Evolutionary conservation across 1,139 yeast genomes (phyloP).

Genomic region (Hyphopichia khmerensis): DNA sequence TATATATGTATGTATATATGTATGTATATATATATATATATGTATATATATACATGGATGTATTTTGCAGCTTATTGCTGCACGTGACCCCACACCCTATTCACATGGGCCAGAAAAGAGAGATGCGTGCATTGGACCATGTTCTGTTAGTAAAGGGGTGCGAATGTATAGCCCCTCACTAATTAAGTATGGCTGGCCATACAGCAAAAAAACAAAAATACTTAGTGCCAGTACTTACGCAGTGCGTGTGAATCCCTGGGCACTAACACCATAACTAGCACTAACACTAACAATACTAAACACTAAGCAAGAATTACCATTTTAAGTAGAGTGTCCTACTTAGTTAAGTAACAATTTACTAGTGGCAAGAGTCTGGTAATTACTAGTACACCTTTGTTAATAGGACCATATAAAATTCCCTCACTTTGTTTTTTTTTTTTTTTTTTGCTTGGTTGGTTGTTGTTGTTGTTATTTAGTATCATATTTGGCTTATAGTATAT

Average conservation of each 20-base stretch:
- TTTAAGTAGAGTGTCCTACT: too few relatives aligned
- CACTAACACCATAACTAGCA: neutral
- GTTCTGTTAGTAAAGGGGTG: neutral
- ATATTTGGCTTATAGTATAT: neutral
- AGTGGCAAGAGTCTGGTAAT: neutral
- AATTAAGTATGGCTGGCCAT: too few relatives aligned
- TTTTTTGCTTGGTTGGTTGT: too few relatives aligned
- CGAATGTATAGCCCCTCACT: neutral
- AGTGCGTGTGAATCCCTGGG: neutral
- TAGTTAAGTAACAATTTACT: too few relatives aligned
- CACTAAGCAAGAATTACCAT: too few relatives aligned
- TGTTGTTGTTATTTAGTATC: too few relatives aligned
- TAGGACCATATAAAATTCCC: slow-evolving; percentile 1
- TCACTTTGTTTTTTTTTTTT: neutral
- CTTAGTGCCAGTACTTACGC: neutral
- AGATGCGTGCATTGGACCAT: too few relatives aligned
- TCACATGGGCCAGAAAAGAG: too few relatives aligned
- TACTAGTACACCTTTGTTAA: neutral
- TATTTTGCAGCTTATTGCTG: neutral
- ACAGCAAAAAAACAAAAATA: too few relatives aligned
- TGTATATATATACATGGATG: neutral
- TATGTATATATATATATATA: neutral
- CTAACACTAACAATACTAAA: too few relatives aligned
- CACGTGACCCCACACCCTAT: neutral
- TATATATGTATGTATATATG: neutral